Evolutionary conservation across 345 rosid species (phyloP).

Genomic region (Populus deltoides): DNA sequence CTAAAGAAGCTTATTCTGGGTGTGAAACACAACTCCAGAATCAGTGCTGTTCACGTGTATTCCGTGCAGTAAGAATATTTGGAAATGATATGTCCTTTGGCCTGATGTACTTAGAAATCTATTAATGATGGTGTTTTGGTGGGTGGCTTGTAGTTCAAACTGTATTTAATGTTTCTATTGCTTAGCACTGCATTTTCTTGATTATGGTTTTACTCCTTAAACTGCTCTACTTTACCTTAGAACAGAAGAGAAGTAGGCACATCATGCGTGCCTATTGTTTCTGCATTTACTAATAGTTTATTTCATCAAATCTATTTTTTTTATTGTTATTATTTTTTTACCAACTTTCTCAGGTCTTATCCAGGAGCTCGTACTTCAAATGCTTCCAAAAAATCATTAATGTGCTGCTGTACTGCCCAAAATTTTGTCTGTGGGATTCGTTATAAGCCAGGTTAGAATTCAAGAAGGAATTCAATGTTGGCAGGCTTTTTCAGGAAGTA

Average conservation of each 20-base stretch:
- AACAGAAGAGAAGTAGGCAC: too few species aligned
- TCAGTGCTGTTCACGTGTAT: too few species aligned
- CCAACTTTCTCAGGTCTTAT: constrained; percentile 26
- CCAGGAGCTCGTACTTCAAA: constrained; percentile 7
- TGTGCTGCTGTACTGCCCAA: constrained; percentile 10
- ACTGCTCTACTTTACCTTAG: too few species aligned
- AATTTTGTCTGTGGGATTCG: constrained; percentile 2
- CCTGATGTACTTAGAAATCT: too few species aligned
- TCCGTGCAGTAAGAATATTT: too few species aligned
- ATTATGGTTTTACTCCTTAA: too few species aligned
- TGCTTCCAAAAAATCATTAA: constrained; percentile 11
- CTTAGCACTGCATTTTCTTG: neutral
- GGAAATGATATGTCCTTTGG: too few species aligned
- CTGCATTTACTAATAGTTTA: neutral
- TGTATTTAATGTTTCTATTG: neutral
- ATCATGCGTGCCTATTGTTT: neutral
- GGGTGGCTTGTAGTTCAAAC: neutral
- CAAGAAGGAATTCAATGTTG: neutral
- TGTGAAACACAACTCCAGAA: too few species aligned
- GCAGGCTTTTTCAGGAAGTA: constrained; percentile 20
- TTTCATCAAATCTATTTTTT: neutral
- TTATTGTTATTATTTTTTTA: neutral
- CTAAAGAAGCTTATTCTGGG: too few species aligned
- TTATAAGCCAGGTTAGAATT: constrained; percentile 6
- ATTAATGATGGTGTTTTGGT: neutral